Base-by-base conservation (phyloP, 352 stramenopile species). In the Phytophthora citrophthora region DNA sequence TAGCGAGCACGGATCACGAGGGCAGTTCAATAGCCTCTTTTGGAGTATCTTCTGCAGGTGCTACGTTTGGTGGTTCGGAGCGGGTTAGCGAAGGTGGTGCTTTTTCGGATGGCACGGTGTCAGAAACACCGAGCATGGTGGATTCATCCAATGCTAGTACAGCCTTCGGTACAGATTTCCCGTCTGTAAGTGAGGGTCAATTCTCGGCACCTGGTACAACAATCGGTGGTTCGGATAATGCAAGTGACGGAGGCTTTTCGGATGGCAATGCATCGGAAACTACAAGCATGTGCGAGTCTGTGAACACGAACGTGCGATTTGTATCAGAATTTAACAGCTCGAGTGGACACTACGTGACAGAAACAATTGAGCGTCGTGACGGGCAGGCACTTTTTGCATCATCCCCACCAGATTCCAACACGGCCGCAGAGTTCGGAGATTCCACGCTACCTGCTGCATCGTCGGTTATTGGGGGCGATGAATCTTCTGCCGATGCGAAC, bases 131-230 rank as follows among this genome's bases (percentile, higher is more conserved):
- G 15, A 94, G 86, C 26, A 79, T 88, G 24, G 74, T 90, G 49
- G 79, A 84, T 15, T 90, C 81, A 13, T 92, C 83, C 5, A 94
- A 87, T 64, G 83, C 79, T 7, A 88, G 85, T 49, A 94, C 85
- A 7, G 83, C 85, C 5, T 92, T 92, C 16, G 77, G 84, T 7
- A 92, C 83, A 0, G 83, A 94, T 68, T 88, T 88, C 23, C 77
- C 81, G 7, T 91, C 85, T 7, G 86, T 88, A 47, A 92, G 81
- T 34, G 86, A 94, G 40, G 83, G 81, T 0, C 81, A 88, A 41
- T 89, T 76, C 7, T 92, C 83, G 10, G 75, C 74, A 8, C 79
- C 83, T 46, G 82, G 82, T 13, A 87, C 80, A 16, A 79, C 76
- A 11, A 86, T 89, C 45, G 80, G 76, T 50, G 77, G 76, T 11